Evolutionary conservation across 2,329 filamentous ascomycete species (phyloP), one percentile per base, ranked within the genome.

Genomic region (Sarocladiaceae sp.): DNA sequence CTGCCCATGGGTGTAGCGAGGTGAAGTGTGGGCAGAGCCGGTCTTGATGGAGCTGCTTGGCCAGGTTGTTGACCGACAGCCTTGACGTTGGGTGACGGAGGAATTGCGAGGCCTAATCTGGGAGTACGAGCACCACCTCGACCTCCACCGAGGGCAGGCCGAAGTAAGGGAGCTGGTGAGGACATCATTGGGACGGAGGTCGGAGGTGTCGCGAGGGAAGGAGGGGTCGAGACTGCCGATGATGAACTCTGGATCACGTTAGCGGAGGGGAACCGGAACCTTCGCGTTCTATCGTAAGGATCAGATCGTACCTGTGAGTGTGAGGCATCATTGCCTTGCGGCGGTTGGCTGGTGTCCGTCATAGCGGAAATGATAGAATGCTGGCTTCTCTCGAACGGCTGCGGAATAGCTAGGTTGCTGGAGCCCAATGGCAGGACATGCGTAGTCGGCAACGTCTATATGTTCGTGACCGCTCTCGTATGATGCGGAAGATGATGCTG

Each of bases 1-100:
- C 84, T 90, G 54, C 90, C 90, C 86, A 90, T 91, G 3, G 93
- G 93, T 2, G 93, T 97, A 15, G 88, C 89, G 18, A 97, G 79
- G 62, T 90, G 87, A 42, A 97, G 77, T 54, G 86, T 86, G n/a
- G 91, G 91, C 25, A 88, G 82, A 22, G 83, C 74, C 22, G 89
- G 69, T 52, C 70, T 65, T 23, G 67, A 61, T 4, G 61, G 64
- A 60, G 62, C 66, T 60, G 64, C 63, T 57, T 55, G 67, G 17
- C 51, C 55, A 6, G 56, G 51, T 12, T 59, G 69, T 59, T 75
- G 77, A 59, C 80, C 81, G 50, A 94, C 83, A 2, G 92, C 84
- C 68, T 92, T 90, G 56, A 78, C 86, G 71, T 84, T 93, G 47
- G 90, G 89, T 31, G 90, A 96, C 1, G 88, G 85, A 33, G 93